Evolutionary conservation across 108 stramenopile species (phyloP), one percentile per base, ranked within the genome.

Genomic region (Cyclotella cryptica): DNA sequence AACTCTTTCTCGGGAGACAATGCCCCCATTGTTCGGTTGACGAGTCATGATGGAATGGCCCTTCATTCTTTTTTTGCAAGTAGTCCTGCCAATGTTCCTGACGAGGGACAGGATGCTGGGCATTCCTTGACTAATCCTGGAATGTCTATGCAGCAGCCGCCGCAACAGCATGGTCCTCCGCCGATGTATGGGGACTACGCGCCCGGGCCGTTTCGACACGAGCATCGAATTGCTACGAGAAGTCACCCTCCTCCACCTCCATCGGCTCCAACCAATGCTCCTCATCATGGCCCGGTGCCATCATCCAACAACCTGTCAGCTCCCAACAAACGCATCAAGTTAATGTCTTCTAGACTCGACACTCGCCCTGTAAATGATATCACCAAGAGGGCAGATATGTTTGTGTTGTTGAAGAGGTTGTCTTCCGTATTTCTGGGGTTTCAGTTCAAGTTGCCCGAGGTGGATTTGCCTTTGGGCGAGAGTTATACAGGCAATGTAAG

Each of bases 381-480:
- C 6, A 42, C 67, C 28, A 69, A 49, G 52, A 40, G 66, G 8
- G 30, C 46, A 19, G 79, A 80, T 69, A 59, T 52, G 58, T 80
- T 68, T 40, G 72, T 49, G 12, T 40, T 80, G 59, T 47, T 80
- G 39, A 57, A 60, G 19, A 69, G 58, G 29, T 30, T 80, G 66
- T 66, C 72, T 43, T 72, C 79, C 17, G 66, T 43, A 17, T 74
- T 80, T 64, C 47, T 14, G 12, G 65, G 66, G 40, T 80, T 74
- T 69, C 79, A 59, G 18, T 80, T 69, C 59, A 80, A 67, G 49
- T 47, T 80, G 3, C 67, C 67, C 10, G 72, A 80, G 60, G 54
- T 74, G n/a, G 60, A 69, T 59, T 13, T 17, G 29, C 62, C 63
- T 40, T 19, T 17, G 5, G 8, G n/a, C n/a, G n/a, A n/a, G n/a